These are phyloP conservation scores for Yarrowia sp. DNA, from an alignment of 805 yeast genomes.

Conservation along the genomic window DNA sequence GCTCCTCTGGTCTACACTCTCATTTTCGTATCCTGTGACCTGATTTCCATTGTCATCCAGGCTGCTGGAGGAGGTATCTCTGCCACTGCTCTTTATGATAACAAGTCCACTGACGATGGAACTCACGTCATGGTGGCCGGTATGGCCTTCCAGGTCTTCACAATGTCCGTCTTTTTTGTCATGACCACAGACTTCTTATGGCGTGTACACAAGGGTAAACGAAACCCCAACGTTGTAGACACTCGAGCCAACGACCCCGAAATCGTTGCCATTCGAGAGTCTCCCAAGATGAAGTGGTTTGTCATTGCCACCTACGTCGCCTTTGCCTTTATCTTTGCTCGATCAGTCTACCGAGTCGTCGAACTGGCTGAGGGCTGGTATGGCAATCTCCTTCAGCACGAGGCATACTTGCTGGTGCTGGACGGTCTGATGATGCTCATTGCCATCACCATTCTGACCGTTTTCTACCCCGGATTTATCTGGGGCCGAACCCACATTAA, in stretches of 20 bases:
- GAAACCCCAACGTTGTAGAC: conserved; percentile 4
- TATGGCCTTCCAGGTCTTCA: conserved; percentile 66
- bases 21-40: conserved; percentile 65
- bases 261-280: conserved; percentile 15
- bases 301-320: conserved; percentile 35
- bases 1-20: conserved; percentile 58
- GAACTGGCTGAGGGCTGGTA: conserved; percentile 73
- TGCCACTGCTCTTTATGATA: conserved; percentile 41
- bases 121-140: conserved; percentile 72
- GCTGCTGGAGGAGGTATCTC: conserved; percentile 76
- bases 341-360: conserved; percentile 70
- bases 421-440: conserved; percentile 62
- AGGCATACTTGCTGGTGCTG: conserved; percentile 54
- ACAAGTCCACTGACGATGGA: conserved; percentile 44
- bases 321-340: conserved; percentile 53
- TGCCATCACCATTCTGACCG: conserved; percentile 47
- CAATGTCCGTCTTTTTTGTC: conserved; percentile 60
- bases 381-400: conserved; percentile 61
- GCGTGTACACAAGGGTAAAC: conserved; percentile 25
- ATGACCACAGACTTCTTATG: conserved; percentile 47
- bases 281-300: conserved; percentile 30
- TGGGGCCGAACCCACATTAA: not conserved
- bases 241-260: conserved; percentile 15
- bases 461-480: conserved; percentile 60
- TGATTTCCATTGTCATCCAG: conserved; percentile 61